Evolutionary conservation across 2,329 filamentous ascomycete genomes (phyloP), one percentile per base, ranked within the genome.

Genomic region (Hypocreales sp.): DNA sequence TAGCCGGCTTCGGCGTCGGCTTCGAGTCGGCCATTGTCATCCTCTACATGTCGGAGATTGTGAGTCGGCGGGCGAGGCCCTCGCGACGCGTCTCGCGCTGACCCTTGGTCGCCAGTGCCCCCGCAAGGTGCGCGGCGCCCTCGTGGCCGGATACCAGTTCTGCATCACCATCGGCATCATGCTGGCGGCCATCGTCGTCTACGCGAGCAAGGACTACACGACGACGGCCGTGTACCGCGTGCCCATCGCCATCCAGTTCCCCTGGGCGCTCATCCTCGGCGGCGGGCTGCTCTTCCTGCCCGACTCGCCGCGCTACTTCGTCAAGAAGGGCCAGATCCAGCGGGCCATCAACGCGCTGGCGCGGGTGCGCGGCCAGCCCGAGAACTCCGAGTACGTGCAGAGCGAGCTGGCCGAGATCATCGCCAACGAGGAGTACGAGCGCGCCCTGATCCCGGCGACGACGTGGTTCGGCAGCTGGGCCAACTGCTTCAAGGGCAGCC

Each of bases 381-480:
- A 55, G 28, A 70, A 79, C 29, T 86, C 79, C 14, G 67, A 78
- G 35, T 84, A 71, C 51, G 75, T 92, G 54, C 71, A 78, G 56
- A 58, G 70, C 35, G 83, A 92, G 56, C 65, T 92, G 24, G 69
- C 78, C 23, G 83, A 92, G 59, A 82, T 93, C 38, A 66, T 90
- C 33, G 83, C 82, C 60, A 92, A 92, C 64, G 71, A 87, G 55
- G 79, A 81, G 56, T 84, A 87, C 49, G 84, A 92, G 63, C 63
- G 75, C 41, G 58, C 68, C 26, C 57, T 77, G 32, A 74, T 79
- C 32, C 77, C 78, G 36, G 53, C 64, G 38, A 61, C 60, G 39
- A 66, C 67, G 41, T 82, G 75, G 64, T 60, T 75, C 48, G 58
- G 59, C 40, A 67, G 64, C 45, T 92, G 83, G 83, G 52, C 58